Conservation (phyloP, 1,284 basidiomycete species). For the Moesziomyces globuligerus region DNA sequence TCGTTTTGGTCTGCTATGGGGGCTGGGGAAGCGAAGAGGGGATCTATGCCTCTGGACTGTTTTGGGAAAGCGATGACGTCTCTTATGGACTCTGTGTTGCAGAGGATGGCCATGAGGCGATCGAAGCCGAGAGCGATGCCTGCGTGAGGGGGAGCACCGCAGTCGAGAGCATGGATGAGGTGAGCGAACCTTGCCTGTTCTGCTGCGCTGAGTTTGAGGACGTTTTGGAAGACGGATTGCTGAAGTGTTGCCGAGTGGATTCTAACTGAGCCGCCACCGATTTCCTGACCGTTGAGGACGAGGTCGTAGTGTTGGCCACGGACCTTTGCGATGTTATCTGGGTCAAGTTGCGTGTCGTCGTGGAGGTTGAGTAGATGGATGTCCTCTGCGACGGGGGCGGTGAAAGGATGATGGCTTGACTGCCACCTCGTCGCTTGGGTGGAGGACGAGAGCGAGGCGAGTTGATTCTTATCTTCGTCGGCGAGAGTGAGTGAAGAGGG, state of each 20-base stretch:
- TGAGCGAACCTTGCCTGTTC: conserved; percentile 84
- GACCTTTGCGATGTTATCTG: conserved; percentile 64
- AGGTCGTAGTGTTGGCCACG: conserved; percentile 97
- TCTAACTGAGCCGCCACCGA: conserved; percentile 91
- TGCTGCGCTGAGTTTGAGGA: conserved; percentile 78
- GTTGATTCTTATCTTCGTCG: conserved; percentile 85
- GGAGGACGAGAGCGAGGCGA: conserved; percentile 70
- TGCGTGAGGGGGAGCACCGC: conserved; percentile 94
- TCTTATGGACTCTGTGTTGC: conserved; percentile 82
- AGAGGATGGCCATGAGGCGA: conserved; percentile 87
- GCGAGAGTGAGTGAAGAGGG: conserved; percentile 91
- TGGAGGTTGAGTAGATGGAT: conserved; percentile 78
- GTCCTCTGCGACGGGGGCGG: conserved; percentile 91
- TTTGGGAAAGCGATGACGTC: conserved; percentile 98
- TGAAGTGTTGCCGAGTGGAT: conserved; percentile 89
- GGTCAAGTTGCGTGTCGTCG: conserved; percentile 69
- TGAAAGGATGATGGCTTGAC: conserved; percentile 93
- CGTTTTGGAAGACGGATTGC: conserved; percentile 79
- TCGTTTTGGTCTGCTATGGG: conserved; percentile 48
- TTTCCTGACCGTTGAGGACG: conserved; percentile 91
- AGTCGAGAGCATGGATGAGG: conserved; percentile 82
- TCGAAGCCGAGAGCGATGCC: conserved; percentile 88
- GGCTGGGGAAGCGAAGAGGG: conserved; percentile 87
- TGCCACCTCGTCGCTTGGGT: conserved; percentile 74
- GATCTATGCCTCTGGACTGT: conserved; percentile 82